Base-by-base conservation (phyloP, 148 eudicot genomes). In the Nyssa sinensis region DNA sequence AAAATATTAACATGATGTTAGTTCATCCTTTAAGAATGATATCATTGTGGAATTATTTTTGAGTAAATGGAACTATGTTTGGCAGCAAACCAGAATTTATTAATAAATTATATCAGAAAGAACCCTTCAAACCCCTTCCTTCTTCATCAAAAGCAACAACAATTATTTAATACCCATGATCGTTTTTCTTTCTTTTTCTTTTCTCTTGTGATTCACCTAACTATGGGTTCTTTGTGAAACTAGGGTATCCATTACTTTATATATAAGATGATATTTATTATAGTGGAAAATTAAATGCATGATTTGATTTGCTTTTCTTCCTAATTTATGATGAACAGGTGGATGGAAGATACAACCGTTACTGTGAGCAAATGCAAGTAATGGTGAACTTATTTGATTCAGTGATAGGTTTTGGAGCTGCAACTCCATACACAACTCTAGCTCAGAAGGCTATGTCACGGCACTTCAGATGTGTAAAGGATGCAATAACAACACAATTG, bases 381-480 rank as follows among this genome's bases (percentile, higher is more conserved):
- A 92, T 93, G 74, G 95, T 90, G 72, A 90, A 93, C 80, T 84
- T 93, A 70, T 90, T 88, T 66, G 97, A 93, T 79, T 66, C 86
- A 64, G 86, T 93, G 57, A 85, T 93, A 93, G 97, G 97, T 0
- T 87, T 79, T 7, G 97, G 97, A 0, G 86, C 90, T 0, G 89
- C 95, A 34, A 75, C 78, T 7, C 87, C 95, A 10, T 93, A 93
- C 87, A 93, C 97, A 7, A 80, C 83, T 7, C 59, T 90, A 29
- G 97, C 97, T 0, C 95, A 88, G 69, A 90, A 88, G 81, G 97
- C 97, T 0, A 93, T 93, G 97, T 93, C 97, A 0, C 78, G 97
- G 24, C 97, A 93, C 59, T 93, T 93, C 73, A 59, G 90, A 73
- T 93, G 97, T 58, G 74, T 93, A 25, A 93, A 93, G 47, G 93